A percentile compares a stretch with the other conserved stretches of the same genome.
Conservation (phyloP, 202 grass and related monocot species). For the Elaeis oleifera region DNA sequence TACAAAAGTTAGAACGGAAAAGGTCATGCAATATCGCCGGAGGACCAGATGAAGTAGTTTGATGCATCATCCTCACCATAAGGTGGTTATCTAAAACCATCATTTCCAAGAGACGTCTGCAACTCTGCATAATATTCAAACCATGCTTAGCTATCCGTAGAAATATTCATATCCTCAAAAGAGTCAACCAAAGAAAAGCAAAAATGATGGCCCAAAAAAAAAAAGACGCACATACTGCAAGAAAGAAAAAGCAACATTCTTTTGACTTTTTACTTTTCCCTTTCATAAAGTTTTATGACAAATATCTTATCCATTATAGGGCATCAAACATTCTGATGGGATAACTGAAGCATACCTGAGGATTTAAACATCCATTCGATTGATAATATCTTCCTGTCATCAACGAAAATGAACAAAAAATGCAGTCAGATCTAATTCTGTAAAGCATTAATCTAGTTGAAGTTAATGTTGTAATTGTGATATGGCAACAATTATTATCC, state of each 20-base stretch:
- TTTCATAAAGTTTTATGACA: background rate
- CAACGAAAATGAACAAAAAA: background rate
- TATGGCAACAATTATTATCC: too few species aligned
- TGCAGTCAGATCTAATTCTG: too few species aligned
- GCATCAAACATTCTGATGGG: conserved; percentile 8
- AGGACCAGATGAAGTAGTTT: conserved; percentile 28
- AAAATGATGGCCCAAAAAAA: background rate
- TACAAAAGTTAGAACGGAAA: conserved; percentile 21
- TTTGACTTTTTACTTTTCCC: background rate
- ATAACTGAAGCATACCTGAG: conserved; percentile 44
- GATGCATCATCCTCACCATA: conserved; percentile 32
- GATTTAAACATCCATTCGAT: conserved; percentile 80
- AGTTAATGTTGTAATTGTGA: too few species aligned
- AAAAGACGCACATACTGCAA: background rate
- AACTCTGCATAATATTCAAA: conserved; percentile 43
- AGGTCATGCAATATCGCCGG: conserved; percentile 49
- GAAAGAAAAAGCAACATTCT: background rate
- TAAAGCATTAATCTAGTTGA: too few species aligned
- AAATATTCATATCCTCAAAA: conserved; percentile 7
- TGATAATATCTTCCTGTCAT: conserved; percentile 74
- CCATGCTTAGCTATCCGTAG: background rate
- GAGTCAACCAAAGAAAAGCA: background rate
- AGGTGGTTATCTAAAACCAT: conserved; percentile 46
- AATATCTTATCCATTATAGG: conserved; percentile 3
- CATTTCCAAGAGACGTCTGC: conserved; percentile 62